Evolutionary conservation across 306 rosid species (phyloP), one percentile per base, ranked within the genome.

Genomic region (Lagenaria siceraria): DNA sequence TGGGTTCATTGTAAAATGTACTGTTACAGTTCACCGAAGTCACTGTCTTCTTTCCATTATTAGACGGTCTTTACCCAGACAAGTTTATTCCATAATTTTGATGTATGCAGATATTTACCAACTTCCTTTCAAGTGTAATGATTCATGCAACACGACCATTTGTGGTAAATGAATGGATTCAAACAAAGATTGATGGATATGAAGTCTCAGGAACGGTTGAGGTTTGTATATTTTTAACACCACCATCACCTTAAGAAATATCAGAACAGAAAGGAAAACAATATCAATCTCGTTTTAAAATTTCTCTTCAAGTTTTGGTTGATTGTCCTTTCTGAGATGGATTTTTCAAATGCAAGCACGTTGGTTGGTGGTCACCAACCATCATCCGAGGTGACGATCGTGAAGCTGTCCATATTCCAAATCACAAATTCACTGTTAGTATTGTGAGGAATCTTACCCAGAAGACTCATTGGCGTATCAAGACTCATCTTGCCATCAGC

Each of bases 321-420:
- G 77, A 29, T 54, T 42, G 4, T 9, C 21, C 19, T 70, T 63
- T 82, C 70, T 74, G 35, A 40, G 70, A 18, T 25, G 65, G 36
- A 21, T 79, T n/a, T 63, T 71, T 22, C 24, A 35, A 79, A 24
- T 81, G 81, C 80, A 84, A 96, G 99, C 98, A 96, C 65, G 97
- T 96, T 79, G 98, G 99, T 35, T 96, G 99, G 99, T 96, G 99
- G 99, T 96, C 99, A 29, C 97, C 99, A 66, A 92, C 99, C 61
- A 96, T 96, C 69, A 87, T 96, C 68, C 87, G 98, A 88, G 99
- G 99, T 8, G 99, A 96, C 83, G 98, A 96, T 85, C 98, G 99
- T 25, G 99, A 96, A 86, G 99, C 99, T 78, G 93, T 96, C 71
- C 99, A 96, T 80, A 96, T 96, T 84, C 99, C 99, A 70, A 96